phyloP scores from a whole-genome alignment of 2,329 filamentous ascomycete genomes.

The Ophiostoma quercus region DNA sequence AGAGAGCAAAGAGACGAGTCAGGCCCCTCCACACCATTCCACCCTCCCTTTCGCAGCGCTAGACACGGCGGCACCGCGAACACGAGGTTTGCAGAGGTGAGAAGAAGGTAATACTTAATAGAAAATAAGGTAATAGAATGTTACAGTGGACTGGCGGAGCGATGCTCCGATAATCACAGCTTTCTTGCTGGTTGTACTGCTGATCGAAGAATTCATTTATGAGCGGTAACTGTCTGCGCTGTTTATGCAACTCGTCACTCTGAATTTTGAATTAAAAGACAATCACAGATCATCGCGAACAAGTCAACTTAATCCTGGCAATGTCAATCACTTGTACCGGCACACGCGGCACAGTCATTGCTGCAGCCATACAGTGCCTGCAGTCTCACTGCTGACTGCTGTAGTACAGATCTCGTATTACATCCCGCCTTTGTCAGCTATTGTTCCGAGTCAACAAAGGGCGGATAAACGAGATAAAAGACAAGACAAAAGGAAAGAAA shows the following conservation, averaged over 20 bases:
- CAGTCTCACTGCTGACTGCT: not conserved
- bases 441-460: not conserved
- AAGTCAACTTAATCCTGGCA: not conserved
- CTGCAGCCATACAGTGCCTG: not conserved
- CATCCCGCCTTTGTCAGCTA: not conserved
- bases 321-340: not conserved
- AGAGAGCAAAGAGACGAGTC: too few species aligned
- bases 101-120: not conserved
- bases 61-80: conserved; percentile 19
- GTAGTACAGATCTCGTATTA: not conserved
- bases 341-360: not conserved
- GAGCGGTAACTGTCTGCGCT: too few species aligned
- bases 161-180: not conserved
- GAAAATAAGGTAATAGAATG: not conserved
- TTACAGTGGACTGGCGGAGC: not conserved
- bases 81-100: conserved; percentile 15
- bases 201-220: not conserved
- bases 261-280: too few species aligned
- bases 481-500: too few species aligned
- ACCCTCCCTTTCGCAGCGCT: conserved; percentile 16
- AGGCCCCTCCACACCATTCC: conserved; percentile 5
- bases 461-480: too few species aligned
- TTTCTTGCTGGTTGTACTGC: not conserved
- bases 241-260: too few species aligned
- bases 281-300: not conserved